phyloP scores from a whole-genome alignment of 1,139 yeast genomes.

The Debaryomycetaceae sp. region DNA sequence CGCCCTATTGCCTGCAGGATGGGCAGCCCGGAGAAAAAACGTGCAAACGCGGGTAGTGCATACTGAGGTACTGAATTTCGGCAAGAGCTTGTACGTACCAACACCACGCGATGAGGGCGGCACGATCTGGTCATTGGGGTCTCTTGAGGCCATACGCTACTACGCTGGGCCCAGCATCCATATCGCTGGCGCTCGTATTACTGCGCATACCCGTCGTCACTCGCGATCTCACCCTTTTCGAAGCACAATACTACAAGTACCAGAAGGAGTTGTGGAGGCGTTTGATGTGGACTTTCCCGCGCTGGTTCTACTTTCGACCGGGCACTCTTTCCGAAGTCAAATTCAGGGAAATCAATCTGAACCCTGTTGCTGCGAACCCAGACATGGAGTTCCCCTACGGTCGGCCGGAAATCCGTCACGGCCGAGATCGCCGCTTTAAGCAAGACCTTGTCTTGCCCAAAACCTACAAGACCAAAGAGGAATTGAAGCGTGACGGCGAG shows the following conservation, averaged over 20 bases:
- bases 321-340: slow-evolving; percentile 86
- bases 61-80: too few species aligned
- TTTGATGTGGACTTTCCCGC: slow-evolving; percentile 96
- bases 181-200: slow-evolving; percentile 41
- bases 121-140: too few species aligned
- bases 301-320: slow-evolving; percentile 80
- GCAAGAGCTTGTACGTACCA: too few species aligned
- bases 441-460: slow-evolving; percentile 68
- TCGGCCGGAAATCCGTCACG: slow-evolving; percentile 74
- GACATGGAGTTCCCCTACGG: slow-evolving; percentile 76
- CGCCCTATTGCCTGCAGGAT: too few species aligned
- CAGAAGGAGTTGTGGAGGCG: slow-evolving; percentile 81
- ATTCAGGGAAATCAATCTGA: slow-evolving; percentile 63
- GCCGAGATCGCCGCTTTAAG: slow-evolving; percentile 78
- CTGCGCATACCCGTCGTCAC: slow-evolving; percentile 81
- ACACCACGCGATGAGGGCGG: too few species aligned
- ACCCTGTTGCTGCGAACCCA: slow-evolving; percentile 63
- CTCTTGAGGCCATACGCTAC: too few species aligned
- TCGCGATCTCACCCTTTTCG: slow-evolving; percentile 64
- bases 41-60: too few species aligned
- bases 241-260: slow-evolving; percentile 65
- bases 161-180: slow-evolving; percentile 2
- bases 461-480: slow-evolving; percentile 31
- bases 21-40: too few species aligned
- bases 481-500: slow-evolving; percentile 7